Evolutionary conservation across 2,329 filamentous ascomycete species (phyloP).

Genomic region (Beauveria caledonica): DNA sequence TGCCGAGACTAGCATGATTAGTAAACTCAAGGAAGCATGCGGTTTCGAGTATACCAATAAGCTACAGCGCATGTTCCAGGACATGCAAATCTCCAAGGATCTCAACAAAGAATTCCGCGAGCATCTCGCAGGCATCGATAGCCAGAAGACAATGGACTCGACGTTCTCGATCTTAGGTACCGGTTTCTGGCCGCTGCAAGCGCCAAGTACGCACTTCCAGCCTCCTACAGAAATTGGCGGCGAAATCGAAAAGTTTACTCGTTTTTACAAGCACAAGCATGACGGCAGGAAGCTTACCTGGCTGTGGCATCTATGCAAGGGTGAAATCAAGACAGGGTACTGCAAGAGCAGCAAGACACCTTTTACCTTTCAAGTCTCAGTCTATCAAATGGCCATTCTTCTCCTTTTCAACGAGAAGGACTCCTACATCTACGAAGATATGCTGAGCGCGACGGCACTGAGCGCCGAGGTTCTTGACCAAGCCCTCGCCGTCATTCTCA

Average conservation of each 20-base stretch:
- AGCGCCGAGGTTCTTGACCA: constrained; percentile 78
- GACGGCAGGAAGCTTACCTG: constrained; percentile 93
- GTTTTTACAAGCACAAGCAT: constrained; percentile 94
- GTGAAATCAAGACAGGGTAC: constrained; percentile 90
- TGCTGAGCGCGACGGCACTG: constrained; percentile 71
- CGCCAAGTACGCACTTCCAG: constrained; percentile 81
- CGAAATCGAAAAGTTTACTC: constrained; percentile 82
- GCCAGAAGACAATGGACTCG: constrained; percentile 68
- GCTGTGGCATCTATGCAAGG: constrained; percentile 98
- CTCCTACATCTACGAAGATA: constrained; percentile 78
- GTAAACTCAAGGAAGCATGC: constrained; percentile 96
- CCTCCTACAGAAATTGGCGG: constrained; percentile 77
- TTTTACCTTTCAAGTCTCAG: constrained; percentile 94
- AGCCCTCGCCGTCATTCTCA: constrained; percentile 76
- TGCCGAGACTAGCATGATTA: constrained; percentile 98
- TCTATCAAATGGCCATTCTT: constrained; percentile 95
- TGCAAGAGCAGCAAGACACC: constrained; percentile 82
- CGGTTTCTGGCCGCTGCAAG: constrained; percentile 89
- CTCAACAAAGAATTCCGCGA: constrained; percentile 85
- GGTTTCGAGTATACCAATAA: constrained; percentile 99
- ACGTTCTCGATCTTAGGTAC: constrained; percentile 91
- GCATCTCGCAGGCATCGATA: constrained; percentile 47
- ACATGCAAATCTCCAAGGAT: constrained; percentile 98
- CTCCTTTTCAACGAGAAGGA: constrained; percentile 92
- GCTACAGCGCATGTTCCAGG: constrained; percentile 98